phyloP scores from a whole-genome alignment of 768 basidiomycete genomes.

The Leucogyrophana mollusca region DNA sequence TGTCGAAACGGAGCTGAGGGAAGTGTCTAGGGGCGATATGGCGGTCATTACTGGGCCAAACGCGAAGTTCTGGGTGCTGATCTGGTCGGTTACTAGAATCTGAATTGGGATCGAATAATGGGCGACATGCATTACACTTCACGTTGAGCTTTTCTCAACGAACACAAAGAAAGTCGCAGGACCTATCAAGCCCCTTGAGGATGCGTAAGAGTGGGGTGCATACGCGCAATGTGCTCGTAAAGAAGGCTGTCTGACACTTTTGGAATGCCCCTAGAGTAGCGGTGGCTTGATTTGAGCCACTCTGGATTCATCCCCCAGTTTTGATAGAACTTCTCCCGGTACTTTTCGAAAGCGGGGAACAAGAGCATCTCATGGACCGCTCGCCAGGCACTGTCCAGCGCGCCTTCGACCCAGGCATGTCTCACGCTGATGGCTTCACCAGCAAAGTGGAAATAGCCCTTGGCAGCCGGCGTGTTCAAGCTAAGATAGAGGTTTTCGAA shows the following conservation, averaged over 20 bases:
- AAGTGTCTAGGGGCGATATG: no score
- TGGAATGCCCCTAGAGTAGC: no score
- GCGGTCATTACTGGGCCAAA: no score
- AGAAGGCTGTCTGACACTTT: no score
- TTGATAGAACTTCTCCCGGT: conserved; percentile 14
- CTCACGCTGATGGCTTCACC: conserved; percentile 36
- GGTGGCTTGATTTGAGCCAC: no score
- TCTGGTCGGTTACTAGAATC: conserved; percentile 4
- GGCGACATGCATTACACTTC: no score
- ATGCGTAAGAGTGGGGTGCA: no score
- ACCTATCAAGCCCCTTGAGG: no score
- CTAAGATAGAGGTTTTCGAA: conserved; percentile 31
- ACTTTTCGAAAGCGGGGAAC: conserved; percentile 4
- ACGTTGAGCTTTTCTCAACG: no score
- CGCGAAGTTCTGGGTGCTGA: neutral
- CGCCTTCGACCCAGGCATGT: conserved; percentile 28
- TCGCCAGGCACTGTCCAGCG: conserved; percentile 35
- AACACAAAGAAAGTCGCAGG: no score
- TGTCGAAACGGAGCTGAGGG: conserved; percentile 22
- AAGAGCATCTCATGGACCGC: conserved; percentile 28
- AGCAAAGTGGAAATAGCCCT: conserved; percentile 32
- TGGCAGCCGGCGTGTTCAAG: conserved; percentile 30
- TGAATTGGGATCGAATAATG: no score
- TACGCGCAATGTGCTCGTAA: no score
- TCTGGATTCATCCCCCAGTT: conserved; percentile 32